These are phyloP conservation scores for Vitellaria paradoxa DNA, from an alignment of 179 eudicot species.

Conservation along the genomic window DNA sequence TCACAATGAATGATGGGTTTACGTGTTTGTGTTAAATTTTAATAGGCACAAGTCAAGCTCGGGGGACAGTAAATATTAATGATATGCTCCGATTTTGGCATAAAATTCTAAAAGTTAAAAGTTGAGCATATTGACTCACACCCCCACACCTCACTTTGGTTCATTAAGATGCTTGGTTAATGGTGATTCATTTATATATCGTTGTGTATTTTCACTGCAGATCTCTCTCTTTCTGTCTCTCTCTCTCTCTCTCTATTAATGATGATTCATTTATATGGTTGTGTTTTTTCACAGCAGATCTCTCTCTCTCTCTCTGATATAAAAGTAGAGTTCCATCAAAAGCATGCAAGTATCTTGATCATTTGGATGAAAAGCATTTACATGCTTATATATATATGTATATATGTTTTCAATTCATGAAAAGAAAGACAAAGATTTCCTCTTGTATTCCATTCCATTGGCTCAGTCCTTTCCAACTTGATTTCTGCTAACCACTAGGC, in stretches of 20 bases:
- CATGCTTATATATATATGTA: neutral
- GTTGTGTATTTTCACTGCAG: neutral
- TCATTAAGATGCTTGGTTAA: neutral
- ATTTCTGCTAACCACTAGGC: neutral
- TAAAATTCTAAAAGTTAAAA: neutral
- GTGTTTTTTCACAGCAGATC: neutral
- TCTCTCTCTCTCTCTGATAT: neutral
- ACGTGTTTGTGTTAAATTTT: neutral
- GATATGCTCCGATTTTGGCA: neutral
- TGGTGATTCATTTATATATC: slow-evolving; percentile 6
- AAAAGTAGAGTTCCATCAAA: slow-evolving; percentile 2
- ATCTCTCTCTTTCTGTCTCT: slow-evolving; percentile 4
- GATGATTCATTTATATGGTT: slow-evolving; percentile 8
- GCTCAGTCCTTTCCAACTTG: neutral
- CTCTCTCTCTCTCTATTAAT: neutral
- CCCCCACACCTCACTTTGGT: neutral
- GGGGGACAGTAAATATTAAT: neutral
- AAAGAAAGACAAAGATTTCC: slow-evolving; percentile 3
- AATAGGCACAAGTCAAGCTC: neutral
- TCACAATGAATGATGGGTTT: neutral
- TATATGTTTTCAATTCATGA: neutral
- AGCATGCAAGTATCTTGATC: neutral
- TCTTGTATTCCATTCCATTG: neutral
- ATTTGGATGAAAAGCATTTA: slow-evolving; percentile 2
- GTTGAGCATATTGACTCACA: neutral